Conservation (phyloP, 2,329 filamentous ascomycete species). For the Exophiala spinifera region DNA sequence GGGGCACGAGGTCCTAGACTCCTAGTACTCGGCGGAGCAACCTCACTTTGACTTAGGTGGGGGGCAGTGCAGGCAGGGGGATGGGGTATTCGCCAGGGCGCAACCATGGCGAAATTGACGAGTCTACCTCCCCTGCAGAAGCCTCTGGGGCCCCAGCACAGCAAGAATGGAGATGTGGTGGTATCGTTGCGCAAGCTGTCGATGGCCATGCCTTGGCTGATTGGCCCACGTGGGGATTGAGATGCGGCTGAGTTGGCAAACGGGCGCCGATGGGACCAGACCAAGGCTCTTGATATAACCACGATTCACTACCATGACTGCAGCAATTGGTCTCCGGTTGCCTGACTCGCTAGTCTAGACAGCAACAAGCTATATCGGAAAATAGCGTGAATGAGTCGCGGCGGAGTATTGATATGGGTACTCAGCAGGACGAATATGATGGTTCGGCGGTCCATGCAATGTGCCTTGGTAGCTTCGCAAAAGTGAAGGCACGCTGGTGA, state of each 20-base stretch:
- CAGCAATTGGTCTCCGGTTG: neutral
- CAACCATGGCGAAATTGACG: neutral
- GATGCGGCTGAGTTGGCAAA: neutral
- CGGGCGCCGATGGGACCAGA: neutral
- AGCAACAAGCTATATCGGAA: neutral
- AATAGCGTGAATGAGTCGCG: too few relatives aligned
- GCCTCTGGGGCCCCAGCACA: too few relatives aligned
- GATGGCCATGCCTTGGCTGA: neutral
- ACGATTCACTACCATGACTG: neutral
- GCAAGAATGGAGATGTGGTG: neutral
- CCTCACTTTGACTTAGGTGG: slow-evolving; percentile 37
- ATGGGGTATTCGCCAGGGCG: neutral
- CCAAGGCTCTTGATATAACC: neutral
- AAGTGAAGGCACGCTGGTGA: too few relatives aligned
- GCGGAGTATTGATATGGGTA: too few relatives aligned
- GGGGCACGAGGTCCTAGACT: neutral
- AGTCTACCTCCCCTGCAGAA: neutral
- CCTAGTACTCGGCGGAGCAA: slow-evolving; percentile 32
- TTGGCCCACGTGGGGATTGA: neutral
- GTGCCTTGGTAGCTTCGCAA: too few relatives aligned
- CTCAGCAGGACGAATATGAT: too few relatives aligned
- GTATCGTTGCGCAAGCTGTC: neutral
- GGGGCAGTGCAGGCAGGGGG: slow-evolving; percentile 12
- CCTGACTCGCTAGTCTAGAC: neutral
- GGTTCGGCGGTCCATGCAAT: too few relatives aligned